Evolutionary conservation across 108 stramenopile species (phyloP), one percentile per base, ranked within the genome.

Genomic region (Cyclotella cryptica): DNA sequence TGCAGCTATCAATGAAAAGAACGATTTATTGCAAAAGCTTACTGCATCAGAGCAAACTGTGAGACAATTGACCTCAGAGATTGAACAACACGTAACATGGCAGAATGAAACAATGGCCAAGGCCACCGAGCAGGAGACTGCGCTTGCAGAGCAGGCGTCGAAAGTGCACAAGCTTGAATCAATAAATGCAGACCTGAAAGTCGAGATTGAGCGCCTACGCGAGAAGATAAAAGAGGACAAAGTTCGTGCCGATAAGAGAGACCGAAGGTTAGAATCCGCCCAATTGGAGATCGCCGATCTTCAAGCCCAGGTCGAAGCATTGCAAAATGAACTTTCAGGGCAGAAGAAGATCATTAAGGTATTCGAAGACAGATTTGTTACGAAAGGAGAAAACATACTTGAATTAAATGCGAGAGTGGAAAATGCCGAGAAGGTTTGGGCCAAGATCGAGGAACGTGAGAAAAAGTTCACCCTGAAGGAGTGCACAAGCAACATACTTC

Each of bases 111-210:
- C 69, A 1, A 43, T 42, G 42, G 27, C 22, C 22, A 61, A 43
- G 30, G 49, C 41, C 1, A 39, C 30, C n/a, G 54, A 52, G 26
- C 21, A 75, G 27, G 64, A 54, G 40, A 62, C 6, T 18, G 21
- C 18, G 13, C n/a, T 45, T 49, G 27, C 52, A 17, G 52, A 74
- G 64, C 74, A 71, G 13, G 88, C 87, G 45, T 1, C n/a, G 10
- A 57, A 42, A 19, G 57, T 58, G 30, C 79, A 75, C 14, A 88
- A 91, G 63, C 55, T 90, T 29, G 89, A 88, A 13, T 80, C 79
- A 72, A 83, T 85, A 14, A 84, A 85, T 26, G 55, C 73, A 21
- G 66, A 83, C 4, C 67, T 93, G 3, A 86, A 79, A 51, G 46
- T 57, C 12, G 84, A 89, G 70, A 78, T 84, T 39, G 62, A 64